These are phyloP conservation scores for Sorghum bicolor DNA, from an alignment of 176 grass and related monocot species.

Conservation along the genomic window Sorghum_bicolor_NCBIv3 NC_012871.2:768001-768500, in stretches of 20 bases:
- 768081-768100: conserved; percentile 54
- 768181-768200: conserved; percentile 20
- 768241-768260: conserved; percentile 74
- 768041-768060: conserved; percentile 75
- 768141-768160: conserved; percentile 38
- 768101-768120: conserved; percentile 49
- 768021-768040: conserved; percentile 30
- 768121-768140: conserved; percentile 39
- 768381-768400: conserved; percentile 65
- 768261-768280: conserved; percentile 85
- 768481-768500: conserved; percentile 63
- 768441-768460: conserved; percentile 95
- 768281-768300: conserved; percentile 84
- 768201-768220: not conserved
- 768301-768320: conserved; percentile 75
- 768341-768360: conserved; percentile 83
- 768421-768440: conserved; percentile 74
- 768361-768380: conserved; percentile 74
- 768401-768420: conserved; percentile 76
- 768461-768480: conserved; percentile 68
- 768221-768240: not conserved
- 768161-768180: conserved; percentile 1
- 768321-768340: conserved; percentile 75
- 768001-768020: not conserved
- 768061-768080: conserved; percentile 58